These are phyloP conservation scores for Xylariomycetidae sp. DNA, from an alignment of 2,329 filamentous ascomycete genomes.

Conservation along the genomic window DNA sequence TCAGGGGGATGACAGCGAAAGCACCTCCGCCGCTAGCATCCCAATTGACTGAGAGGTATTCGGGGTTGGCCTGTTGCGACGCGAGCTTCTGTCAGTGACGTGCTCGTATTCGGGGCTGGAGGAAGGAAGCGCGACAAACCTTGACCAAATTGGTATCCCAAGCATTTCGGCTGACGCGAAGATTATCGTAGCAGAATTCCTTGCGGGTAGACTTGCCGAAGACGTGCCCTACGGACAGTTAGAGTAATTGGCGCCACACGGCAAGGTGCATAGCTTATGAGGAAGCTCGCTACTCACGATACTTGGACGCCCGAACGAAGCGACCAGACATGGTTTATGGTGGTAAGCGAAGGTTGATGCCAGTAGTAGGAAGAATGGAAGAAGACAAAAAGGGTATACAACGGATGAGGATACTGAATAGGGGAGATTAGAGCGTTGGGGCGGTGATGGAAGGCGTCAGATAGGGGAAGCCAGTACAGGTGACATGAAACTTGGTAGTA, in stretches of 20 bases:
- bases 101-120: conserved; percentile 6
- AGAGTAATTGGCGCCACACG: not conserved
- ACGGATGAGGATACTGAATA: too few species aligned
- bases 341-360: conserved; percentile 5
- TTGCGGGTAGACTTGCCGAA: conserved; percentile 94
- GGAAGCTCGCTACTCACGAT: conserved; percentile 47
- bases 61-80: conserved; percentile 73
- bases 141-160: conserved; percentile 99
- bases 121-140: conserved; percentile 43
- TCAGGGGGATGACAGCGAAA: conserved; percentile 90
- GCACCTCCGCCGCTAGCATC: conserved; percentile 92
- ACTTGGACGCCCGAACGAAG: conserved; percentile 66
- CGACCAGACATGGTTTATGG: conserved; percentile 51
- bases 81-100: conserved; percentile 11
- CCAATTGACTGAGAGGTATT: conserved; percentile 98
- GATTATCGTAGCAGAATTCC: conserved; percentile 98
- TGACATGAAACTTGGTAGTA: too few species aligned
- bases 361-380: conserved; percentile 3
- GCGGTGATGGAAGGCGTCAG: too few species aligned
- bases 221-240: conserved; percentile 72
- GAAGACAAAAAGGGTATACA: conserved; percentile 2
- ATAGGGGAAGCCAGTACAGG: too few species aligned
- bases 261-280: conserved; percentile 1
- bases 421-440: too few species aligned
- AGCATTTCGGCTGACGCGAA: conserved; percentile 95